Conservation (phyloP, 495 filamentous ascomycete species). For the Penicillium chermesinum region DNA sequence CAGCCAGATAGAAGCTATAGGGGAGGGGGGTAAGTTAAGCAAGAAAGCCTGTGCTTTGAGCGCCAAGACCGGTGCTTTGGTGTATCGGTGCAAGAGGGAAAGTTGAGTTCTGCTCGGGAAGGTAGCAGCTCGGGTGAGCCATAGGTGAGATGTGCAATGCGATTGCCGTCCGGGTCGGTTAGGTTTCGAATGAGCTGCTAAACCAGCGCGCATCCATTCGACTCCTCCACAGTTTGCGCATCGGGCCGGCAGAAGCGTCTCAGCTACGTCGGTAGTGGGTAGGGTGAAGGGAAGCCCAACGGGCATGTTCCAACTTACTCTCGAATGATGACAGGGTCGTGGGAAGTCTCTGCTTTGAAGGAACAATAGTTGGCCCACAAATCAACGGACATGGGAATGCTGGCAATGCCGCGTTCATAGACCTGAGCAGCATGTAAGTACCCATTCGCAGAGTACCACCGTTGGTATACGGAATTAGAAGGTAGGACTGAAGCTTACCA, state of each 20-base stretch:
- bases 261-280: slow-evolving; percentile 40
- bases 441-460: too few species aligned
- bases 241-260: slow-evolving; percentile 28
- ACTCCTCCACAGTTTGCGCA: slow-evolving; percentile 10
- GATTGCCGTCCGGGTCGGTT: slow-evolving; percentile 36
- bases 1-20: slow-evolving; percentile 38
- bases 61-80: slow-evolving; percentile 17
- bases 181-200: slow-evolving; percentile 42
- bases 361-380: slow-evolving; percentile 95
- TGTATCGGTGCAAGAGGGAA: slow-evolving; percentile 15
- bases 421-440: slow-evolving; percentile 59
- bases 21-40: slow-evolving; percentile 27
- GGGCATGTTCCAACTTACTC: slow-evolving; percentile 82
- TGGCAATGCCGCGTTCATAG: slow-evolving; percentile 92
- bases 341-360: slow-evolving; percentile 96
- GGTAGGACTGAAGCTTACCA: slow-evolving; percentile 68
- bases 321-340: slow-evolving; percentile 92
- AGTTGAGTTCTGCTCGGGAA: slow-evolving; percentile 23
- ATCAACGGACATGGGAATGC: slow-evolving; percentile 88
- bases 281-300: slow-evolving; percentile 63
- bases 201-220: slow-evolving; percentile 22
- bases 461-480: too few species aligned
- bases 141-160: slow-evolving; percentile 54
- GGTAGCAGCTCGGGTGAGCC: slow-evolving; percentile 49
- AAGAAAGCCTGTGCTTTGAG: slow-evolving; percentile 33